Conservation (phyloP, 2,329 filamentous ascomycete species). For the Juglanconis oblonga region DNA sequence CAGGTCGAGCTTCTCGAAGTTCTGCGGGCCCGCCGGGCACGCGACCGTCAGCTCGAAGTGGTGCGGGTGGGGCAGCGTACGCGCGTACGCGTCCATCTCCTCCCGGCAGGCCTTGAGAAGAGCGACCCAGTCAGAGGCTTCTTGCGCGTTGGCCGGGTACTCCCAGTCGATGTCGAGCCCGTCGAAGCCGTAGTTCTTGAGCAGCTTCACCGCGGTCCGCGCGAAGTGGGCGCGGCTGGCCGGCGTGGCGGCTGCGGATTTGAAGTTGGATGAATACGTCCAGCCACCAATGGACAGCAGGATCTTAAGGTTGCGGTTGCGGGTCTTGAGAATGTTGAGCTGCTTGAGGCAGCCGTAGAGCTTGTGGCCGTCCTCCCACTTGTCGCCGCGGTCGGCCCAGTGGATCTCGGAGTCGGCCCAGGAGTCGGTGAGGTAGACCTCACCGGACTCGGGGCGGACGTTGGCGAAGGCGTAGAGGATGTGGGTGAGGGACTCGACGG, state of each 20-base stretch:
- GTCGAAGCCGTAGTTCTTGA: constrained; percentile 79
- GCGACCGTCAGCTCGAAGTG: constrained; percentile 65
- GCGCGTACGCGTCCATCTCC: constrained; percentile 57
- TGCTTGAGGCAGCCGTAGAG: constrained; percentile 89
- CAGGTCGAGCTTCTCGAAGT: constrained; percentile 63
- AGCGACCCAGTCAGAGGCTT: constrained; percentile 59
- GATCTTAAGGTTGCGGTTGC: constrained; percentile 79
- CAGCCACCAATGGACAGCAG: constrained; percentile 87
- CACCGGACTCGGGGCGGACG: constrained; percentile 72
- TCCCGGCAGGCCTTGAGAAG: constrained; percentile 54
- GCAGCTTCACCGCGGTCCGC: constrained; percentile 65
- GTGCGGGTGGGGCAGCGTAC: constrained; percentile 32
- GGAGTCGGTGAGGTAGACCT: constrained; percentile 65
- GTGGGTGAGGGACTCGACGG: constrained; percentile 78
- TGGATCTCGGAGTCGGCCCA: constrained; percentile 74
- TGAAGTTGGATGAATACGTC: constrained; percentile 87
- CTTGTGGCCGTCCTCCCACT: constrained; percentile 76
- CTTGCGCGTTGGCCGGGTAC: constrained; percentile 53
- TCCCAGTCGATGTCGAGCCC: constrained; percentile 70
- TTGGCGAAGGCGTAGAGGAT: constrained; percentile 91
- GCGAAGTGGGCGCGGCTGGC: constrained; percentile 72
- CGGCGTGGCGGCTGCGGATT: constrained; percentile 67
- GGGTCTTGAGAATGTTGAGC: constrained; percentile 76
- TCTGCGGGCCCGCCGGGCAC: constrained; percentile 59
- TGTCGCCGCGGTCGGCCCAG: constrained; percentile 55